Conservation (phyloP, 2,329 filamentous ascomycete genomes). For the Xylaria multiplex region DNA sequence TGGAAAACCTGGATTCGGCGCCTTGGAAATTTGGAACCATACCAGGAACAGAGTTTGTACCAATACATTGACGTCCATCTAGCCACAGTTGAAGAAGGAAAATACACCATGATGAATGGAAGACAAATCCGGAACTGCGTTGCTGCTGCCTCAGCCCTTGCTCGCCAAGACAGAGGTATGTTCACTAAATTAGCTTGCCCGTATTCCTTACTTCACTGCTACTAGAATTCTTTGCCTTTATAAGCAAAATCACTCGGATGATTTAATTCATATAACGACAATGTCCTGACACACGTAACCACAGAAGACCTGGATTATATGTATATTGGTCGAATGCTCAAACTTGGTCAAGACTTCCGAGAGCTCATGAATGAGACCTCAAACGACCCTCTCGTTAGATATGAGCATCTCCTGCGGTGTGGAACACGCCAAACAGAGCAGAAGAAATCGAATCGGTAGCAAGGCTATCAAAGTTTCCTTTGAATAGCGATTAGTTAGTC, state of each 20-base stretch:
- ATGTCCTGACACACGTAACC: neutral
- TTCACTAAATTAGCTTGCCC: neutral
- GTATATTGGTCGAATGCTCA: conserved; percentile 17
- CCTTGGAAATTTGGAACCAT: conserved; percentile 2
- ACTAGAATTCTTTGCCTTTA: too few species aligned
- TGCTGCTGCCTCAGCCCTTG: conserved; percentile 27
- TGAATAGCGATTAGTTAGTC: neutral
- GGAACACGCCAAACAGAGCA: neutral
- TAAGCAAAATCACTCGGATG: too few species aligned
- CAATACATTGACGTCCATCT: too few species aligned
- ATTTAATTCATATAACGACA: too few species aligned
- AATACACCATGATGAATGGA: conserved; percentile 30
- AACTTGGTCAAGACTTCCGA: conserved; percentile 15
- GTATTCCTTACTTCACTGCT: too few species aligned
- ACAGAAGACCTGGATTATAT: neutral
- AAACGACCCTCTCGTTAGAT: neutral
- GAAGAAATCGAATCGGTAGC: neutral
- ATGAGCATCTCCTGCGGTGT: neutral
- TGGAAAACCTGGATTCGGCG: conserved; percentile 22
- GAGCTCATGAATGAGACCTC: neutral
- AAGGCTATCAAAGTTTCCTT: neutral
- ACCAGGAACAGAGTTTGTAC: too few species aligned
- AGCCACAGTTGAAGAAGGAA: neutral
- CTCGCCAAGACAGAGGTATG: conserved; percentile 24
- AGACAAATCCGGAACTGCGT: conserved; percentile 35